phyloP scores from a whole-genome alignment of 352 stramenopile species.

The Globisporangium nunn region DNA sequence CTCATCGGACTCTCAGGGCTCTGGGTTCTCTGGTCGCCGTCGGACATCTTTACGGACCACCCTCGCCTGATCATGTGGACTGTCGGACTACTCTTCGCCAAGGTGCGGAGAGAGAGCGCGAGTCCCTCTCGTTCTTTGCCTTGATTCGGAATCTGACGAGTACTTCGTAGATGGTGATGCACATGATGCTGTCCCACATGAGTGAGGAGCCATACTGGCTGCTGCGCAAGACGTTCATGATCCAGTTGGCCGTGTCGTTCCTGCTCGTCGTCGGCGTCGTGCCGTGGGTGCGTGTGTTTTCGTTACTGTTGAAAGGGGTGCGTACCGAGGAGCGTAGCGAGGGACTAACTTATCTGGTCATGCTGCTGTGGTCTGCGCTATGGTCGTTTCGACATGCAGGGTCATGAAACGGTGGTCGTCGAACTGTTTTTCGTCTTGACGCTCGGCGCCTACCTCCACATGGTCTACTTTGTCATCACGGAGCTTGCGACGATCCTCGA shows the following conservation, averaged over 20 bases:
- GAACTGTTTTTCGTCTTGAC: constrained; percentile 78
- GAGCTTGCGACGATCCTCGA: constrained; percentile 69
- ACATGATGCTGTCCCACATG: constrained; percentile 88
- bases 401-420: constrained; percentile 56
- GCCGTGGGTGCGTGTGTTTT: constrained; percentile 45
- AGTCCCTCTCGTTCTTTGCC: not conserved
- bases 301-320: not conserved
- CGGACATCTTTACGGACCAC: constrained; percentile 76
- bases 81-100: constrained; percentile 72
- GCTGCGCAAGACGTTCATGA: constrained; percentile 74
- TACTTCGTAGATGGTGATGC: constrained; percentile 77
- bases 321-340: not conserved
- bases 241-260: constrained; percentile 53
- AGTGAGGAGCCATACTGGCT: constrained; percentile 82
- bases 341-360: not conserved
- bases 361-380: not conserved
- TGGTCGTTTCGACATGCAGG: constrained; percentile 18
- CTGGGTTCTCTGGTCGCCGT: constrained; percentile 75
- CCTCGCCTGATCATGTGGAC: constrained; percentile 84
- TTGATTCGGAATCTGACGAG: not conserved
- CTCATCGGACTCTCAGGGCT: constrained; percentile 64
- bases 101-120: constrained; percentile 25
- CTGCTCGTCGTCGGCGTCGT: constrained; percentile 68
- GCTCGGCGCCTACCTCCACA: constrained; percentile 61
- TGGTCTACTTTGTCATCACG: constrained; percentile 77